Base-by-base conservation (phyloP, 2,329 filamentous ascomycete genomes). In the Ramularia endophylla region DNA sequence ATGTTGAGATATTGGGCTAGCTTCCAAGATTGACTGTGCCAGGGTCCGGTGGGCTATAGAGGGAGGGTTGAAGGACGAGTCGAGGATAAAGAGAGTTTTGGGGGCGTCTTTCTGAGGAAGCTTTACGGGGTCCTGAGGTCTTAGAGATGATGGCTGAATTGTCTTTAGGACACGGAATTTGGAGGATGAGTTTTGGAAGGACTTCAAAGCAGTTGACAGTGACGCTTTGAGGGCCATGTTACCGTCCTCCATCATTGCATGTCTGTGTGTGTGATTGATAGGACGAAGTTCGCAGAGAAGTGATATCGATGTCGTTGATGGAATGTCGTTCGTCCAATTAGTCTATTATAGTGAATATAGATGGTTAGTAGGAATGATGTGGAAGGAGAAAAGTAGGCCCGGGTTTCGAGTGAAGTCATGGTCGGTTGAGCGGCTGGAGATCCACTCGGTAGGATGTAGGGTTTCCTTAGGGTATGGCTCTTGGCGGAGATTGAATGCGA, bases 21-120 rank as follows among this genome's bases (percentile, higher is more conserved):
- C 61, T 32, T 64, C 60, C 4, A 81, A 50, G 2, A 77, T 77
- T 12, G 73, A 72, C 20, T 65, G 67, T 4, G 72, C 75, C 25
- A 83, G 72, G 16, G 66, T 65, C 13, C 74, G 64, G 54, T 83
- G 78, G 8, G 78, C 79, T 38, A 68, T 64, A 3, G 76, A 78
- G 1, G 79, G 79, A 8, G 79, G 79, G 48, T 83, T 83, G 70
- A 81, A 82, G 17, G 77, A 80, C 0, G 78, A 81, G 56, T 82
- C 79, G 33, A 82, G 68, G 41, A 83, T 77, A 60, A 78, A 79
- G 38, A 83, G 70, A 1, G 69, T 73, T 47, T 58, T 57, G 12
- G 62, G 62, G n/a, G 53, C 44, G 17, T 48, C 36, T 5, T 19
- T 22, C 27, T 31, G 13, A 15, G 41, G 31, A 13, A 46, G 42